Conservation (phyloP, 495 filamentous ascomycete species). For the Neurospora discreta region DNA sequence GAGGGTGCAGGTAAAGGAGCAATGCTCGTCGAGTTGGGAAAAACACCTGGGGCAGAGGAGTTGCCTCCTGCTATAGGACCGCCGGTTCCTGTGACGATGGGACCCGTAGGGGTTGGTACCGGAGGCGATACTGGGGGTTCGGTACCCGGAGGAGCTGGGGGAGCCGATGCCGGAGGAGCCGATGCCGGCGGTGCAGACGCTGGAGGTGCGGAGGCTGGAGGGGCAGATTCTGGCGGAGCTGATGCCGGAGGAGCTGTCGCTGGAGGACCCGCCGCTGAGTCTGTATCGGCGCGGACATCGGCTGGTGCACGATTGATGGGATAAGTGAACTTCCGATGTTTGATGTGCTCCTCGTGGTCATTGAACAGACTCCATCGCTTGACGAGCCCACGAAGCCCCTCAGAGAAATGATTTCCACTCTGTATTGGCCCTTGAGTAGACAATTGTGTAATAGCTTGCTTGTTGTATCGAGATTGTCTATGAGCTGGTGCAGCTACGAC, state of each 20-base stretch:
- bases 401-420: neutral
- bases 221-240: neutral
- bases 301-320: neutral
- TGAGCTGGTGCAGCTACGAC: neutral
- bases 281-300: neutral
- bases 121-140: neutral
- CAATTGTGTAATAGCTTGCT: neutral
- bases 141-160: neutral
- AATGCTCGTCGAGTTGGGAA: neutral
- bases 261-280: neutral
- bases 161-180: neutral
- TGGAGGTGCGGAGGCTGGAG: neutral
- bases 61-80: neutral
- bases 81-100: neutral
- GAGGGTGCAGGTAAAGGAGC: neutral
- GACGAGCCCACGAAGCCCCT: neutral
- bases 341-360: neutral
- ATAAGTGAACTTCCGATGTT: neutral
- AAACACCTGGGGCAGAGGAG: neutral
- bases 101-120: neutral
- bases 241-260: neutral
- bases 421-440: neutral
- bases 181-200: neutral
- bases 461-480: neutral
- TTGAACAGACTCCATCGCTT: neutral